phyloP scores from a whole-genome alignment of 495 filamentous ascomycete species.

The Aspergillus sclerotioniger region DNA sequence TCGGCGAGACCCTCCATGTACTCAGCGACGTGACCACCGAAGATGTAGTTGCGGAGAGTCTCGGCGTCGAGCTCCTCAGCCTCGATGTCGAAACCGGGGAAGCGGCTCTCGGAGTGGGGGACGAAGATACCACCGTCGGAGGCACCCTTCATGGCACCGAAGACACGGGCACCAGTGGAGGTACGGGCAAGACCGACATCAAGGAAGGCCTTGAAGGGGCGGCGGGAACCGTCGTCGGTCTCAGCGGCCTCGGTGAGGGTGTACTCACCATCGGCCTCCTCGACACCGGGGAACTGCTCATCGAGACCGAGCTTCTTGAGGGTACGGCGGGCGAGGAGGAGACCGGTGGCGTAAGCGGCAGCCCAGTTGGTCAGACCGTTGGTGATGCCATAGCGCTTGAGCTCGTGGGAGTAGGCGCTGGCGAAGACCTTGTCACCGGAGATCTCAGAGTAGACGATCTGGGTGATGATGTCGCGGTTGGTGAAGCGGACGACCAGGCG shows the following conservation, averaged over 20 bases:
- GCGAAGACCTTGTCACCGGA: conserved; percentile 93
- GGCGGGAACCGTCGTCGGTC: conserved; percentile 76
- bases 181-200: conserved; percentile 97
- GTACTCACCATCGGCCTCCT: conserved; percentile 94
- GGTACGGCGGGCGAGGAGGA: conserved; percentile 92
- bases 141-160: conserved; percentile 99
- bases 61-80: conserved; percentile 96
- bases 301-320: conserved; percentile 94
- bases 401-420: conserved; percentile 95
- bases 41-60: conserved; percentile 97
- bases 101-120: conserved; percentile 97
- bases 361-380: conserved; percentile 99
- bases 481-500: conserved; percentile 99
- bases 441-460: conserved; percentile 97
- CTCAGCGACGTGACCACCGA: conserved; percentile 95
- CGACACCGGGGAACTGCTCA: conserved; percentile 86
- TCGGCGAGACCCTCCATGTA: conserved; percentile 99
- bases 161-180: conserved; percentile 96
- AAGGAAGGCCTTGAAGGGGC: conserved; percentile 97
- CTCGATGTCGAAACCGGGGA: conserved; percentile 98
- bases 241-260: conserved; percentile 88
- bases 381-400: conserved; percentile 92
- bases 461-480: conserved; percentile 98
- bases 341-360: conserved; percentile 92
- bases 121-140: conserved; percentile 96